phyloP scores from a whole-genome alignment of 768 basidiomycete species.

The Suillus placidus region DNA sequence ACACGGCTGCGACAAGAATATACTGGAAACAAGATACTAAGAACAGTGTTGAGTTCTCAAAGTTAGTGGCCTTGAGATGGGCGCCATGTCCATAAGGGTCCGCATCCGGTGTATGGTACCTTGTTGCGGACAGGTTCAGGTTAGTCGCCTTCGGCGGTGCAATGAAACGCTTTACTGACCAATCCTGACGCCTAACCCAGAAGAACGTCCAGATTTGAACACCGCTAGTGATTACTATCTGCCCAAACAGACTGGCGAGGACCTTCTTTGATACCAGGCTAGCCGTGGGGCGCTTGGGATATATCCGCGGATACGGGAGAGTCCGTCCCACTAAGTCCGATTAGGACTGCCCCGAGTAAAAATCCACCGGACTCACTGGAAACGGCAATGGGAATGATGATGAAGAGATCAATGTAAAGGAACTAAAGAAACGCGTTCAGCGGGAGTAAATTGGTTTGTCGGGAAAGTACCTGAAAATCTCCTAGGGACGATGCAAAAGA shows the following conservation, averaged over 20 bases:
- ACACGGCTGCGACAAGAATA: slow-evolving; percentile 93
- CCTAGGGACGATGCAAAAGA: slow-evolving; percentile 96
- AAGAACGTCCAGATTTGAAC: slow-evolving; percentile 88
- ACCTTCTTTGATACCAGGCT: slow-evolving; percentile 96
- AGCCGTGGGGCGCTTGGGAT: slow-evolving; percentile 90
- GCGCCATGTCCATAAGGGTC: slow-evolving; percentile 55
- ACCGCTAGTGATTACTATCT: slow-evolving; percentile 82
- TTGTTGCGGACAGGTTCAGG: slow-evolving; percentile 27
- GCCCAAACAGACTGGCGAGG: slow-evolving; percentile 88
- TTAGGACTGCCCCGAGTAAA: slow-evolving; percentile 8
- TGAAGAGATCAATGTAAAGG: slow-evolving; percentile 95
- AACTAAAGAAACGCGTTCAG: slow-evolving; percentile 54
- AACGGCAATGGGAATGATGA: slow-evolving; percentile 96
- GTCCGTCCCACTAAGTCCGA: slow-evolving; percentile 84
- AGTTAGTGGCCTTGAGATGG: slow-evolving; percentile 83
- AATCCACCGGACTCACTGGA: slow-evolving; percentile 66
- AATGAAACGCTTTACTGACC: slow-evolving; percentile 49
- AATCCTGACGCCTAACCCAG: slow-evolving; percentile 83
- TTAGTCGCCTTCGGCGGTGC: slow-evolving; percentile 4
- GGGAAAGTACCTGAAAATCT: slow-evolving; percentile 81
- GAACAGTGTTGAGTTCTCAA: slow-evolving; percentile 91
- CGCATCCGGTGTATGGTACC: slow-evolving; percentile 65
- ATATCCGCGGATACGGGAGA: slow-evolving; percentile 82
- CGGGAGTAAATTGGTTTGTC: background rate
- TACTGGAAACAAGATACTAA: slow-evolving; percentile 98